phyloP scores from a whole-genome alignment of 331 rosid species.

The Rhamnella rubrinervis region DNA sequence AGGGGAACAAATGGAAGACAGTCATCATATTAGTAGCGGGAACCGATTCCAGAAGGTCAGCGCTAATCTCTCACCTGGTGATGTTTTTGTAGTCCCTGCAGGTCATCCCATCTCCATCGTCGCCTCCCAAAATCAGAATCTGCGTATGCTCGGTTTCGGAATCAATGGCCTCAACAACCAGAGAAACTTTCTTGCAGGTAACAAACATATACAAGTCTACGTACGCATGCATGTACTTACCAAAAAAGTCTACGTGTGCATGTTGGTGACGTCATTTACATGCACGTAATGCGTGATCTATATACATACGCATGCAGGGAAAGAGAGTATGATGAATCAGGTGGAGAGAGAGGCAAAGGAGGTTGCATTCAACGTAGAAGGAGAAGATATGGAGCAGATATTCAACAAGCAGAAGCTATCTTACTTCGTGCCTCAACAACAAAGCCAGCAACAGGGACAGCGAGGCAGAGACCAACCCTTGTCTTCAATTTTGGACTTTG shows the following conservation, averaged over 20 bases:
- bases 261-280: background rate
- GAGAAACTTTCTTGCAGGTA: slow-evolving; percentile 66
- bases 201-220: background rate
- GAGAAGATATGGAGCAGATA: slow-evolving; percentile 40
- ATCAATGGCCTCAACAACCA: slow-evolving; percentile 52
- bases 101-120: slow-evolving; percentile 48
- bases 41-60: slow-evolving; percentile 15
- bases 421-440: slow-evolving; percentile 32
- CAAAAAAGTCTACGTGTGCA: background rate
- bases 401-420: slow-evolving; percentile 41
- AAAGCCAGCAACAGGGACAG: slow-evolving; percentile 18
- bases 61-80: slow-evolving; percentile 35
- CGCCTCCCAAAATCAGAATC: slow-evolving; percentile 32
- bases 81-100: slow-evolving; percentile 48
- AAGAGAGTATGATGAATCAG: slow-evolving; percentile 48
- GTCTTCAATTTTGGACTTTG: slow-evolving; percentile 27
- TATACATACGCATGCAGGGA: slow-evolving; percentile 31
- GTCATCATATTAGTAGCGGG: slow-evolving; percentile 10
- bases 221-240: background rate
- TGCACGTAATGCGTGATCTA: background rate
- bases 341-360: slow-evolving; percentile 47
- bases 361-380: slow-evolving; percentile 38
- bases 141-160: slow-evolving; percentile 39
- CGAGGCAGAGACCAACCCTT: slow-evolving; percentile 9
- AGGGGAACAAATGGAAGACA: slow-evolving; percentile 1